Evolutionary conservation across 352 stramenopile genomes (phyloP), one percentile per base, ranked within the genome.

Genomic region (Globisporangium cylindrosporum): DNA sequence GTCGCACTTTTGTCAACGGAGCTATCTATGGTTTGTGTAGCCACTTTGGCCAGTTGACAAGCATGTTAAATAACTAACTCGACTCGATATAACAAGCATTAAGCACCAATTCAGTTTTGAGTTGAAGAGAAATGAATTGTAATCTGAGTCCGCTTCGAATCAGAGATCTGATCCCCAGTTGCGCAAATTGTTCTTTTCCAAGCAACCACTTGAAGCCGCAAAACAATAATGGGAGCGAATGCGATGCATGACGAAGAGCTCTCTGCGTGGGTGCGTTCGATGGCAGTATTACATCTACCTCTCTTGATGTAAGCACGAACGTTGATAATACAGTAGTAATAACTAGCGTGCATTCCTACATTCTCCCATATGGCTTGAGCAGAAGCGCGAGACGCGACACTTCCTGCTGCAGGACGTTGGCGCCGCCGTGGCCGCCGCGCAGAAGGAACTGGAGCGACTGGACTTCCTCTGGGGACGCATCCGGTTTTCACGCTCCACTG

Each of bases 381-480:
- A 93, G 84, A 90, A 82, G 64, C 71, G 75, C 12, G 84, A 91
- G 68, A 82, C 80, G 60, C 81, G 78, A 10, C 73, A 75, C 22
- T 93, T 86, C 63, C 65, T 93, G 59, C 70, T 83, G 51, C 82
- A 86, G 66, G 78, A 89, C 58, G 82, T 88, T 8, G 71, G 79
- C 64, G 77, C 78, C 32, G 70, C 80, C 15, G 70, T 90, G 22
- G 71, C 82, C 49, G 79, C 73, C 22, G 82, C 83, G 34, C 68
- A 82, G 51, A 76, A 86, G 18, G 86, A 94, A 62, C 71, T 94
- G 9, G 86, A 94, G 69, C 86, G 81, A 22, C 79, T 94, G n/a
- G 84, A 94, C 66, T 89, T 94, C 66, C 79, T 94, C 36, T 94
- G 86, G 84, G 84, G 86, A 7, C 77, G 82, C 64, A 94, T 94